A percentile compares a stretch with the other conserved stretches of the same genome.
phyloP scores from a whole-genome alignment of 768 basidiomycete genomes.

The Mycena indigotica region DNA sequence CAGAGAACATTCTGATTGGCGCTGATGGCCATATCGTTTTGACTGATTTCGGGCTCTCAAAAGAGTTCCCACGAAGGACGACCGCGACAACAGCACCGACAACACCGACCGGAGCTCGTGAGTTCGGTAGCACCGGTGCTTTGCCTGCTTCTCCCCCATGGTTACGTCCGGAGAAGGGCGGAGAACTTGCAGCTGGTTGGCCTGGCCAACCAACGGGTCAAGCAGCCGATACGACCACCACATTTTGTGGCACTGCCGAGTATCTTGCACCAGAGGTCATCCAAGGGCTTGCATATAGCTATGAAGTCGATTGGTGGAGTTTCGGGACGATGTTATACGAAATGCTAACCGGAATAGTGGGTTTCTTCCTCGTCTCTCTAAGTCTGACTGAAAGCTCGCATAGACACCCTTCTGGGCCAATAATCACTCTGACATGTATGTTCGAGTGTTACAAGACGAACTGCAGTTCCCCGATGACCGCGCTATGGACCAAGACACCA shows the following conservation, averaged over 20 bases:
- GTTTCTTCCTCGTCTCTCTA: slow-evolving; percentile 33
- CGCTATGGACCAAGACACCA: slow-evolving; percentile 93
- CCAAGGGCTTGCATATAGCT: slow-evolving; percentile 85
- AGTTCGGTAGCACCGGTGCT: slow-evolving; percentile 38
- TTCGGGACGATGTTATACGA: slow-evolving; percentile 98
- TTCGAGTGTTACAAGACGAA: slow-evolving; percentile 88
- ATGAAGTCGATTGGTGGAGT: slow-evolving; percentile 98
- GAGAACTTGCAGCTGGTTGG: slow-evolving; percentile 60
- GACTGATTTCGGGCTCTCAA: slow-evolving; percentile 95
- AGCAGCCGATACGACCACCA: slow-evolving; percentile 67
- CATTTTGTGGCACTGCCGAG: slow-evolving; percentile 96
- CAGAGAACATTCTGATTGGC: slow-evolving; percentile 95
- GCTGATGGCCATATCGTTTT: slow-evolving; percentile 94
- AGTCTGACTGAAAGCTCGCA: slow-evolving; percentile 20
- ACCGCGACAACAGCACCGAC: slow-evolving; percentile 52
- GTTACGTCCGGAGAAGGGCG: slow-evolving; percentile 68
- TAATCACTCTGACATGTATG: slow-evolving; percentile 95
- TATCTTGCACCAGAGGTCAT: slow-evolving; percentile 97
- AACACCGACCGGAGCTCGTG: slow-evolving; percentile 53
- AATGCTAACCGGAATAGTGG: slow-evolving; percentile 93
- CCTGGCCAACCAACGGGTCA: slow-evolving; percentile 50
- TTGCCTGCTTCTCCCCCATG: slow-evolving; percentile 66
- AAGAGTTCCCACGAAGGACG: slow-evolving; percentile 75
- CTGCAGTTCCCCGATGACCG: slow-evolving; percentile 87
- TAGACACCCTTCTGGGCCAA: slow-evolving; percentile 93